Base-by-base conservation (phyloP, 2,329 filamentous ascomycete genomes). In the Elsinoe ampelina region DNA sequence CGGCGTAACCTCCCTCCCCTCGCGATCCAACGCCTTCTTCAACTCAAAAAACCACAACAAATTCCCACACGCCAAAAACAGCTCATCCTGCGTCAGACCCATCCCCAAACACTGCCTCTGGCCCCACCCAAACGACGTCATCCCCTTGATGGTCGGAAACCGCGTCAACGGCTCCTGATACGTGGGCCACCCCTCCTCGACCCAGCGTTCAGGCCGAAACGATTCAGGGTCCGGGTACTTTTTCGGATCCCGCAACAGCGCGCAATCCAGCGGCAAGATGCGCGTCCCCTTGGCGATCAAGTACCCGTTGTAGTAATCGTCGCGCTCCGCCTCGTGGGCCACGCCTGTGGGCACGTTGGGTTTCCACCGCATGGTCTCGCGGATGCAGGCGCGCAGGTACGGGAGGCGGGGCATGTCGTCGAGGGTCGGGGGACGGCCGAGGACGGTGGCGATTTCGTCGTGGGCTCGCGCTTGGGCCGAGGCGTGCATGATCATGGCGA, bases 71-170 rank as follows among this genome's bases (percentile, higher is more conserved):
- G 75, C 75, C 5, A 78, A 72, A 5, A 80, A 77, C 63, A 79
- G 74, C 68, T 82, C 79, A 63, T 81, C 78, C 63, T 84, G 80
- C 22, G 80, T 83, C 45, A 85, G 77, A 56, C 79, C 78, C 69
- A 82, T 79, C 4, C 82, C 82, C 3, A 84, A 75, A 62, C 82
- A 86, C 12, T 78, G 77, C 60, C 83, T 76, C 42, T 82, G 80
- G 34, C 82, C 83, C 73, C 77, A 85, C 26, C 82, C 82, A 63
- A 85, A 85, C 0, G 79, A 82, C 60, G 82, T 79, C 77, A 84
- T 81, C 36, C 77, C 77, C 61, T 82, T 80, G 65, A 85, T 77
- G 67, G 79, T 82, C 13, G 83, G 83, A 63, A 80, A 84, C 57
- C 77, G 75, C 1, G 77, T 77, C n/a, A 85, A 75, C 0, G 83